Base-by-base conservation (phyloP, 306 rosid species). In the Astragalus membranaceus region DNA sequence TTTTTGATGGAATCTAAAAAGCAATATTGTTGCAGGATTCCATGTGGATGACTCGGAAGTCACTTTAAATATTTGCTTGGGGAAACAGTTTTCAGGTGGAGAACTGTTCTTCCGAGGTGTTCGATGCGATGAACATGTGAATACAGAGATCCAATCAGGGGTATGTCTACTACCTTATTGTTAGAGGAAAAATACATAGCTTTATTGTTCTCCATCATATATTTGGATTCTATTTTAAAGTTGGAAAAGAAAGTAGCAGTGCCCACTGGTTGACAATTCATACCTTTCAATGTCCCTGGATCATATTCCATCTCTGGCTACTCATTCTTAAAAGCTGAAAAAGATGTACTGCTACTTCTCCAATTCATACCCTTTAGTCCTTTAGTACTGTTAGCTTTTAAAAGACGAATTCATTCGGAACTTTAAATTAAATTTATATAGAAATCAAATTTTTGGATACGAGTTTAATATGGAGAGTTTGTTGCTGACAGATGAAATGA, bases 21-120 rank as follows among this genome's bases (percentile, higher is more conserved):
- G 61, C 81, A 57, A 60, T 77, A 36, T 7, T 64, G 81, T 75
- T 87, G 79, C 83, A 95, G 99, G 95, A 60, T 91, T 95, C 78
- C 99, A 95, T 67, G 96, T 95, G 54, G 99, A 91, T 74, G 99
- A 95, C 47, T 64, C 99, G 0, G 99, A 95, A 89, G 95, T 95
- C 64, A 87, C 92, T 63, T 81, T 95, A 89, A 95, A 95, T 67
- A 77, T 94, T 80, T 94, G 97, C 85, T 77, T 94, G 85, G 97
- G 97, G 26, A 88, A 76, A 62, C 83, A 87, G 64, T 91, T 91
- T 82, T 61, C 94, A 55, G 99, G 95, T 30, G 99, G 99, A 49
- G 90, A 86, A 63, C 75, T 95, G 78, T 95, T 86, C 78, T 91
- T 91, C 68, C 89, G 99, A 32, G 99, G 99, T 51, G 86, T 85